Conservation (phyloP, 192 early-diverging fungal species). For the Rhizophagus sp. region DNA sequence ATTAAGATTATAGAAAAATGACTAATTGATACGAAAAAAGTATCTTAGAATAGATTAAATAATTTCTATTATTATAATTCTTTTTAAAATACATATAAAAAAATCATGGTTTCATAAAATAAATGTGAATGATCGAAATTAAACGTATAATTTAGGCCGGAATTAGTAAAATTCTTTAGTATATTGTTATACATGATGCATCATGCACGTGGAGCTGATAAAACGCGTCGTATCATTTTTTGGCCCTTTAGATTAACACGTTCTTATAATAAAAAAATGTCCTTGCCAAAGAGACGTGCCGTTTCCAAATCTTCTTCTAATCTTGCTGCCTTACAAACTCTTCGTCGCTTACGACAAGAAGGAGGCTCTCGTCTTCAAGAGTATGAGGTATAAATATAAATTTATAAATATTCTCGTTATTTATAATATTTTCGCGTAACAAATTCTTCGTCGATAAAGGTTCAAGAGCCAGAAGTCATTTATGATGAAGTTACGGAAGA, state of each 20-base stretch:
- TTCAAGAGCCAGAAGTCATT: slow-evolving; percentile 42
- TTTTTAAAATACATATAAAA: too few relatives aligned
- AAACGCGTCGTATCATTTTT: too few relatives aligned
- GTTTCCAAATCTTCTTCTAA: background rate
- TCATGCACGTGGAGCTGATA: too few relatives aligned
- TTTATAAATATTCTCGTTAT: background rate
- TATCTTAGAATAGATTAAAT: too few relatives aligned
- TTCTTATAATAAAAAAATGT: background rate
- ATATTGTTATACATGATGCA: too few relatives aligned
- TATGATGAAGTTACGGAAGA: slow-evolving; percentile 69
- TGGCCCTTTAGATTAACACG: background rate
- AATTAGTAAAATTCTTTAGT: too few relatives aligned
- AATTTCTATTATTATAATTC: too few relatives aligned
- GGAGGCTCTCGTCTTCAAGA: slow-evolving; percentile 15
- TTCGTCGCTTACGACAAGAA: slow-evolving; percentile 2
- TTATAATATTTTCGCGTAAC: background rate
- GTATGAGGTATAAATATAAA: slow-evolving; percentile 13
- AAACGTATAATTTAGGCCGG: too few relatives aligned
- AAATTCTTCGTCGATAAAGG: slow-evolving; percentile 26
- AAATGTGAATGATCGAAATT: too few relatives aligned
- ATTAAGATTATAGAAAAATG: too few relatives aligned
- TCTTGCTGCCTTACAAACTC: background rate
- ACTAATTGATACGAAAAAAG: too few relatives aligned
- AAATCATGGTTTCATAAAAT: too few relatives aligned
- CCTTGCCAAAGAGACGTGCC: background rate